Base-by-base conservation (phyloP, 495 filamentous ascomycete genomes). In the Aspergillus baeticus region DNA sequence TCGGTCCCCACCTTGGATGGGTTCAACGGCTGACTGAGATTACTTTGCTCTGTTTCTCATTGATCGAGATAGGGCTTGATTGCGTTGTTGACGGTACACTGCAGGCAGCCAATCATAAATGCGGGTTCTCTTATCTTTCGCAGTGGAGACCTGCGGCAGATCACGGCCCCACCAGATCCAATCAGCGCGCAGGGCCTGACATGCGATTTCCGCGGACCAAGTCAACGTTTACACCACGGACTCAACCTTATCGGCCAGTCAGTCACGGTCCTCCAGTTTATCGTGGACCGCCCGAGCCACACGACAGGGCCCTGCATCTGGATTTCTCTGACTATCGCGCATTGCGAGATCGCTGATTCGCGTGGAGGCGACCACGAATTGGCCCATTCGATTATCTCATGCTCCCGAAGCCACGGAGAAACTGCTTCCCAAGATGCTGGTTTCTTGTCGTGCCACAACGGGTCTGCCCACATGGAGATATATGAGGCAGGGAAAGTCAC, bases 381-480 rank as follows among this genome's bases (percentile, higher is more conserved):
- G 56, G 20, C 47, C 52, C 39, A 60, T 51, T 60, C 47, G 36
- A 60, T 56, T 60, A 56, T 55, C 58, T 56, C 58, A 60, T 51
- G 31, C 14, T 50, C 37, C 39, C 50, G 35, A 37, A 38, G 47
- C 58, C 58, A 56, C 58, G 58, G 58, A 60, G 58, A 60, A 52
- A 53, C n/a, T 20, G 45, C 11, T 15, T 26, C 39, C 33, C 21
- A 35, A 55, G 37, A 42, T 21, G 11, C 15, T 46, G 41, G 48
- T 39, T 11, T 49, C 48, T 37, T 22, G 38, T 20, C 46, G 51
- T 52, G 50, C 23, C 15, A 34, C 57, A 44, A 36, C 47, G 22
- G 6, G n/a, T 45, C 13, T 35, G 20, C 31, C 15, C 18, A 43
- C 38, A 18, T 56, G 34, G 44, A 42, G 6, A 45, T 56, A 51